Conservation (phyloP, 1,139 yeast genomes). For the Geotrichum siamense region DNA sequence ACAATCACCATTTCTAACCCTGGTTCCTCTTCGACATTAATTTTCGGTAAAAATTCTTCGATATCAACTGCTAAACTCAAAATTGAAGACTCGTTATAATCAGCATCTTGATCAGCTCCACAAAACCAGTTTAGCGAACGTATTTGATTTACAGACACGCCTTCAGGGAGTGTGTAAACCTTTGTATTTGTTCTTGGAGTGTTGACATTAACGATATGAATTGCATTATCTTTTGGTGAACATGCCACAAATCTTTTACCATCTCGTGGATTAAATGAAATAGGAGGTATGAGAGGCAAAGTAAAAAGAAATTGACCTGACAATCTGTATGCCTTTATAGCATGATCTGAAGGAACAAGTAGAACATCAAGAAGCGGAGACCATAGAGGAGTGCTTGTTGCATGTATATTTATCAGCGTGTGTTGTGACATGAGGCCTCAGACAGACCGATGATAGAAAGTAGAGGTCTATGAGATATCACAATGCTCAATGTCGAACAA, state of each 20-base stretch:
- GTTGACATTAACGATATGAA: background rate
- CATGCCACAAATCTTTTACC: constrained; percentile 1
- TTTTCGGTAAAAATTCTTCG: background rate
- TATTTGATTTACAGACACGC: background rate
- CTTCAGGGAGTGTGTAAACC: background rate
- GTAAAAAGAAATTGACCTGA: constrained; percentile 1
- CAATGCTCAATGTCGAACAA: too few species aligned
- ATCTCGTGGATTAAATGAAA: background rate
- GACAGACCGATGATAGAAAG: too few species aligned
- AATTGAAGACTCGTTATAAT: background rate
- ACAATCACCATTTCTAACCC: background rate
- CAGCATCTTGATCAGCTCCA: background rate
- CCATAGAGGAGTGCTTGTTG: background rate
- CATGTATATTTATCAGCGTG: too few species aligned
- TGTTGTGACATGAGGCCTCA: too few species aligned
- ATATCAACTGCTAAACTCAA: background rate
- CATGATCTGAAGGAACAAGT: background rate
- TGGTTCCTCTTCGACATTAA: constrained; percentile 1
- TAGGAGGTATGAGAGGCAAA: background rate
- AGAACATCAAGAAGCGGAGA: background rate
- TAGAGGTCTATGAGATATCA: too few species aligned
- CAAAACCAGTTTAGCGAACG: background rate
- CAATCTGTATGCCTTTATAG: constrained; percentile 1
- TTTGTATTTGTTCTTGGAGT: background rate
- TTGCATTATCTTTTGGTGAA: background rate